Evolutionary conservation across 441 rosid species (phyloP).

Genomic region (Kokia cookei): DNA sequence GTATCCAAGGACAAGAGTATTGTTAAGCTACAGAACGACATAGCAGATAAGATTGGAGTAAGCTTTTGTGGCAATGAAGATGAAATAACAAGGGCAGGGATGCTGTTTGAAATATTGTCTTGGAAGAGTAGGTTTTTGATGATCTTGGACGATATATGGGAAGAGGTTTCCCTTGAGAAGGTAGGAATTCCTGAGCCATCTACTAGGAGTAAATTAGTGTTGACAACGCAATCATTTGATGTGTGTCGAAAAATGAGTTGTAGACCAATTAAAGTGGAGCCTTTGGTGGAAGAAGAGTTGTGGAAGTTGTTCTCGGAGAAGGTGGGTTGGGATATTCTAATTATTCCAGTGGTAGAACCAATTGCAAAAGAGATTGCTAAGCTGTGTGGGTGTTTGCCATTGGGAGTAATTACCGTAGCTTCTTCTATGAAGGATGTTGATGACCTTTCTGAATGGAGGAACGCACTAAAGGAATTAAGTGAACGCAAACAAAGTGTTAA

Average conservation of each 20-base stretch:
- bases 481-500: not conserved
- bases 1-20: not conserved
- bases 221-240: conserved; percentile 23
- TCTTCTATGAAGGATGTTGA: not conserved
- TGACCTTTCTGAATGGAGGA: not conserved
- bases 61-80: not conserved
- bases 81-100: not conserved
- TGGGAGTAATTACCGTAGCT: not conserved
- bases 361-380: not conserved
- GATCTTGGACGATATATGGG: conserved; percentile 44
- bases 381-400: not conserved
- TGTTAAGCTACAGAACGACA: not conserved
- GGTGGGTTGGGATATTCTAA: not conserved
- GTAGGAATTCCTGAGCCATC: not conserved
- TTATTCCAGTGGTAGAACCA: not conserved
- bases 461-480: not conserved
- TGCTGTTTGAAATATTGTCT: not conserved
- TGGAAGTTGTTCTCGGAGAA: not conserved
- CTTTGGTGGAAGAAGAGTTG: not conserved
- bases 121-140: conserved; percentile 24
- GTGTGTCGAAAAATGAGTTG: not conserved
- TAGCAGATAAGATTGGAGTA: not conserved
- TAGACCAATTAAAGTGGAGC: not conserved
- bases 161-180: conserved; percentile 10
- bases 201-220: conserved; percentile 27